phyloP scores from a whole-genome alignment of 129 eudicot genomes.

The Artemisia tridentata region DNA sequence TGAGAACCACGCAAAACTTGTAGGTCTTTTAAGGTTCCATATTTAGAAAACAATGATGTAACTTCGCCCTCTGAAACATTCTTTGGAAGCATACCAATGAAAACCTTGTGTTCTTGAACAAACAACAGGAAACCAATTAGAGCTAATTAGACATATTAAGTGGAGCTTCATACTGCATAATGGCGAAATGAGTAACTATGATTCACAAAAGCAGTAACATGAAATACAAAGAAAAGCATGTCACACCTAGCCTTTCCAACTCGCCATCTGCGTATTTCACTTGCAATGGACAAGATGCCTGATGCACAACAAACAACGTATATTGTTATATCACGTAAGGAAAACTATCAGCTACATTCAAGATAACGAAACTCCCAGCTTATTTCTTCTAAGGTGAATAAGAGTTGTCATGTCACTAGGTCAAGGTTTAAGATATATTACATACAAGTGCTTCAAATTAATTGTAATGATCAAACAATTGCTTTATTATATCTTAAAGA shows the following conservation, averaged over 20 bases:
- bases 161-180: not conserved
- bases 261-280: constrained; percentile 99
- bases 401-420: no score
- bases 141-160: constrained; percentile 22
- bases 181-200: not conserved
- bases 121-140: constrained; percentile 11
- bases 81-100: constrained; percentile 98
- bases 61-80: constrained; percentile 86
- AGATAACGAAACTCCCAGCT: no score
- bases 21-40: constrained; percentile 81
- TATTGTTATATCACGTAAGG: constrained; percentile 27
- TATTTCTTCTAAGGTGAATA: no score
- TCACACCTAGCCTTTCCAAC: constrained; percentile 91
- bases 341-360: no score
- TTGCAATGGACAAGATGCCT: constrained; percentile 99
- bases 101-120: constrained; percentile 80
- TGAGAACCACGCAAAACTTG: constrained; percentile 91
- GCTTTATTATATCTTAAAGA: no score
- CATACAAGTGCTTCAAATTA: no score
- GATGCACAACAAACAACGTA: constrained; percentile 40
- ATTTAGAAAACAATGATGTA: constrained; percentile 71
- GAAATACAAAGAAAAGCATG: constrained; percentile 24
- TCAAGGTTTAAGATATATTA: no score
- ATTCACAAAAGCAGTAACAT: not conserved
- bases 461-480: no score